Evolutionary conservation across 163 green algal genomes (phyloP).

Genomic region (Botryococcus braunii): DNA sequence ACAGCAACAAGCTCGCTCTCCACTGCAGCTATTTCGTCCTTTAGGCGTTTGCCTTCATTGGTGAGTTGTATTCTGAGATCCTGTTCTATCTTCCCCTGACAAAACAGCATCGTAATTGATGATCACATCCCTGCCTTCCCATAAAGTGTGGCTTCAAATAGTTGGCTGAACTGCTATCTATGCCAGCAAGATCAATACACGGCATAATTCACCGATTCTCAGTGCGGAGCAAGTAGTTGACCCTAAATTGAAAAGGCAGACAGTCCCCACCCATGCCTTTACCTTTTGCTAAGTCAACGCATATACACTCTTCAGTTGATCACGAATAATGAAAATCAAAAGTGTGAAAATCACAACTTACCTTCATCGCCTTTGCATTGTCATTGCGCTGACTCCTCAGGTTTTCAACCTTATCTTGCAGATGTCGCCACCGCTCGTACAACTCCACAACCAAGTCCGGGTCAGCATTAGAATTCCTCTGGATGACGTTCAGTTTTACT

Average conservation of each 20-base stretch:
- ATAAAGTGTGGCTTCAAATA: too few relatives aligned
- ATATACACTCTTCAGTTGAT: too few relatives aligned
- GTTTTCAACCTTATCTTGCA: conserved; percentile 53
- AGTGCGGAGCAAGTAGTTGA: not conserved
- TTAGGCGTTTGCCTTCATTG: conserved; percentile 69
- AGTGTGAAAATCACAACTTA: too few relatives aligned
- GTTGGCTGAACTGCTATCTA: too few relatives aligned
- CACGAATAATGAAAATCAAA: too few relatives aligned
- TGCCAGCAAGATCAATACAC: not conserved
- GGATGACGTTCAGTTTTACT: conserved; percentile 56
- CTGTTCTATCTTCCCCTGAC: conserved; percentile 77
- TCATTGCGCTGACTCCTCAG: conserved; percentile 71
- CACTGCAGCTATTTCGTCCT: conserved; percentile 57
- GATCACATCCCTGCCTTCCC: too few relatives aligned
- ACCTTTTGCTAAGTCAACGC: too few relatives aligned
- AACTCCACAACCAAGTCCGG: conserved; percentile 61
- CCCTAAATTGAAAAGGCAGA: not conserved
- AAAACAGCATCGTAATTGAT: too few relatives aligned
- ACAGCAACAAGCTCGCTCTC: conserved; percentile 46
- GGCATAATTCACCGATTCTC: not conserved
- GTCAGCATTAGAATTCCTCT: conserved; percentile 58
- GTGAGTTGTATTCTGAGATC: conserved; percentile 62
- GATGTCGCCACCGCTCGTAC: conserved; percentile 70
- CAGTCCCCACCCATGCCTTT: too few relatives aligned
- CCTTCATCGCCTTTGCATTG: conserved; percentile 86